Conservation (phyloP, 108 stramenopile species). For the Cylindrotheca fusiformis region DNA sequence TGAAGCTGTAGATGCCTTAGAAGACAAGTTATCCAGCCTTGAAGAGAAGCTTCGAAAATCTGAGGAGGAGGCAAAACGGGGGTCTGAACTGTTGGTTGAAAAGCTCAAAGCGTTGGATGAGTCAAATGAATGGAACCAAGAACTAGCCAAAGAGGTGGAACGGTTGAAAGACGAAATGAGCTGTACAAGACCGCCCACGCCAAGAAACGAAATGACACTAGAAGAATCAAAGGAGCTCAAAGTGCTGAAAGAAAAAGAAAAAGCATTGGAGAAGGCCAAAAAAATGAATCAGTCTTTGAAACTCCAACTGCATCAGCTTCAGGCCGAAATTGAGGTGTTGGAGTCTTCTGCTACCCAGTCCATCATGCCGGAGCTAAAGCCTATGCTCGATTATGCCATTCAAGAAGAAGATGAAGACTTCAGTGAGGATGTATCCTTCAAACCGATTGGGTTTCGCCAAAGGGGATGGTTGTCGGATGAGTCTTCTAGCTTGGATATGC, state of each 20-base stretch:
- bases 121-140: background rate
- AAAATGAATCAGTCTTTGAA: background rate
- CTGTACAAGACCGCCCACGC: background rate
- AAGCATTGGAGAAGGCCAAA: background rate
- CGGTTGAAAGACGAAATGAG: background rate
- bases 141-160: background rate
- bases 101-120: background rate
- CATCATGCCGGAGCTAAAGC: background rate
- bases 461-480: background rate
- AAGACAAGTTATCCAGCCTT: background rate
- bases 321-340: background rate
- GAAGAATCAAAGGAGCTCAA: background rate
- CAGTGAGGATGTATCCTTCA: background rate
- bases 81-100: background rate
- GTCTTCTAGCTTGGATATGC: background rate
- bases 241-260: background rate
- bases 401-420: background rate
- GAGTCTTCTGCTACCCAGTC: background rate
- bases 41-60: background rate
- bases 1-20: background rate
- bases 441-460: background rate
- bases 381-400: background rate
- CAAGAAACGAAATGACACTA: background rate
- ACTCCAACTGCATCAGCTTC: background rate
- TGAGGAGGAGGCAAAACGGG: background rate